Conservation (phyloP, 257 asterid genomes). For the Cynanchum wilfordii region DNA sequence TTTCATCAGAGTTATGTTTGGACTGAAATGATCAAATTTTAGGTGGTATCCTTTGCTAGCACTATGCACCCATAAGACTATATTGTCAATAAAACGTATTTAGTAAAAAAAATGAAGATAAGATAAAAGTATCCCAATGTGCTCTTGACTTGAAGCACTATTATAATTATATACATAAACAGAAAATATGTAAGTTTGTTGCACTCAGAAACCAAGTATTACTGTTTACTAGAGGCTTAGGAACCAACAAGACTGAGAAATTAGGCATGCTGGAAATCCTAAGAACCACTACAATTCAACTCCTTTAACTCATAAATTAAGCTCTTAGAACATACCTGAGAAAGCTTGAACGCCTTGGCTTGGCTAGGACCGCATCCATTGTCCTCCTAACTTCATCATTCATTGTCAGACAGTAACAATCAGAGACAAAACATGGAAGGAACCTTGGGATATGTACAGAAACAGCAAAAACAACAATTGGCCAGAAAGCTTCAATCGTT, state of each 20-base stretch:
- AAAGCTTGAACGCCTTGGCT: slow-evolving; percentile 43
- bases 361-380: slow-evolving; percentile 37
- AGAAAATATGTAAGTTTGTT: neutral
- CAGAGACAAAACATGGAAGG: neutral
- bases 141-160: too few relatives aligned
- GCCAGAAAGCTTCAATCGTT: slow-evolving; percentile 91
- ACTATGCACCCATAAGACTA: neutral
- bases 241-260: too few relatives aligned
- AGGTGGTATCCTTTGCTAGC: neutral
- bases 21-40: neutral
- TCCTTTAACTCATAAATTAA: too few relatives aligned
- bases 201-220: too few relatives aligned
- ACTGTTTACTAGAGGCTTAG: too few relatives aligned
- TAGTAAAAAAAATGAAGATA: neutral
- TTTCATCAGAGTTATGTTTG: neutral
- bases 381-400: slow-evolving; percentile 52
- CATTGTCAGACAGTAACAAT: slow-evolving; percentile 31
- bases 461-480: slow-evolving; percentile 56
- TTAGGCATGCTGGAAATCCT: too few relatives aligned
- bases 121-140: neutral
- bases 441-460: neutral
- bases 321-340: slow-evolving; percentile 45
- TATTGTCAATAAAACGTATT: neutral
- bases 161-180: too few relatives aligned
- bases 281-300: too few relatives aligned